Percentiles rank a stretch among this genome's conserved stretches.
Conservation (phyloP, 2,329 filamentous ascomycete species). For the Periconia digitata region DNA sequence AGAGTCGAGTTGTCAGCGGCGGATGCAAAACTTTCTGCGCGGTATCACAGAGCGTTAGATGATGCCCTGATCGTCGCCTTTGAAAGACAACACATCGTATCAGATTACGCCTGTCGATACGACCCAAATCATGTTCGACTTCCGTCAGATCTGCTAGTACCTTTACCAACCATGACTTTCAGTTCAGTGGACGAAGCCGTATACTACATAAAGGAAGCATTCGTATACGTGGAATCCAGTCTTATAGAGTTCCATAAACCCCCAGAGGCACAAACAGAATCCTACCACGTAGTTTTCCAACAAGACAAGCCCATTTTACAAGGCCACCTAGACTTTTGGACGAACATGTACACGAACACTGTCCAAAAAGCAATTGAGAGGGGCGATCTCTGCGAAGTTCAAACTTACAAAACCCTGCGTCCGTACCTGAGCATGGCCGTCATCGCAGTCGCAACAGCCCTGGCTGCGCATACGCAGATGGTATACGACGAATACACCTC, state of each 20-base stretch:
- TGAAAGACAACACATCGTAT: neutral
- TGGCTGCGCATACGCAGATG: conserved; percentile 5
- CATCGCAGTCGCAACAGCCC: conserved; percentile 18
- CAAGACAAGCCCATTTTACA: neutral
- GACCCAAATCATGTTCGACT: conserved; percentile 31
- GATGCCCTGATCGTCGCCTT: neutral
- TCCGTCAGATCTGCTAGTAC: neutral
- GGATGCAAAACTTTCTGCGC: neutral
- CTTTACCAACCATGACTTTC: conserved; percentile 1
- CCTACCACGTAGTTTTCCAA: neutral
- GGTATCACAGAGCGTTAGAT: neutral
- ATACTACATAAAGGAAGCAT: conserved; percentile 1
- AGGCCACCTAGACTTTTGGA: conserved; percentile 4
- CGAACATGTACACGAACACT: conserved; percentile 2
- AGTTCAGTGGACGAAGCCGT: conserved; percentile 3
- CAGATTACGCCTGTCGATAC: conserved; percentile 38
- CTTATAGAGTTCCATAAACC: neutral
- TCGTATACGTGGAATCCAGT: neutral
- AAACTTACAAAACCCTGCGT: conserved; percentile 10
- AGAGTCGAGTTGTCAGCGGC: neutral
- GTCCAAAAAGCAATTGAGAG: neutral
- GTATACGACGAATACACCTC: conserved; percentile 24
- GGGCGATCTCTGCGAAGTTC: neutral
- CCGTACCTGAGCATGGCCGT: conserved; percentile 20
- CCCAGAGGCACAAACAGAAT: neutral